phyloP scores from a whole-genome alignment of 306 rosid species.

The Rosa chinensis region DNA sequence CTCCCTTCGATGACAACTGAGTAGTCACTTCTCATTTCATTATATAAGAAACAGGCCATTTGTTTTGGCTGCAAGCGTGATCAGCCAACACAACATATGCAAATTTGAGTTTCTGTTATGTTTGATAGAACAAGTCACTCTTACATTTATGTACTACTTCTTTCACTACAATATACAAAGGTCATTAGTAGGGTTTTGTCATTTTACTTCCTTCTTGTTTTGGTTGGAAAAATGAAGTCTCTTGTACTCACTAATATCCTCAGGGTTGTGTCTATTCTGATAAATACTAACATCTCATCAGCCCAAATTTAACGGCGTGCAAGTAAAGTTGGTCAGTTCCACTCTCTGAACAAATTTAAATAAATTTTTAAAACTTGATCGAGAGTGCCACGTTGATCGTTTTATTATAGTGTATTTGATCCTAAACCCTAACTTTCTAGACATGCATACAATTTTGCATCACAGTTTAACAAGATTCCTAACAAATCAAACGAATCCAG shows the following conservation, averaged over 20 bases:
- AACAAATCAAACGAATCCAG: neutral
- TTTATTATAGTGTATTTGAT: neutral
- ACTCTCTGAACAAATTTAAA: neutral
- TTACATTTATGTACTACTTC: neutral
- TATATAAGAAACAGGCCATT: neutral
- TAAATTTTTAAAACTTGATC: neutral
- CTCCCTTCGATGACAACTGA: constrained; percentile 6
- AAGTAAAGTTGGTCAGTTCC: too few species aligned
- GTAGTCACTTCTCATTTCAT: constrained; percentile 19
- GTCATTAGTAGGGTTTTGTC: neutral
- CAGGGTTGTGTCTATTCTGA: neutral
- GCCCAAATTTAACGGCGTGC: too few species aligned
- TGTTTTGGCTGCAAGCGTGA: neutral
- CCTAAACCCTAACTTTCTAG: neutral
- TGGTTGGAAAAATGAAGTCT: neutral
- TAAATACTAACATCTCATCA: too few species aligned
- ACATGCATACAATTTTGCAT: neutral
- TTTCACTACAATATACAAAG: neutral
- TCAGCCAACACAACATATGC: neutral
- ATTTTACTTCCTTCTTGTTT: neutral
- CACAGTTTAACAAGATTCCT: neutral
- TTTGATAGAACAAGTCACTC: neutral
- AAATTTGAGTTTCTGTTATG: neutral
- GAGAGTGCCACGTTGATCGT: neutral
- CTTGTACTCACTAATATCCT: neutral